Evolutionary conservation across 2,329 filamentous ascomycete genomes (phyloP).

Genomic region (Chaetomium sp.): DNA sequence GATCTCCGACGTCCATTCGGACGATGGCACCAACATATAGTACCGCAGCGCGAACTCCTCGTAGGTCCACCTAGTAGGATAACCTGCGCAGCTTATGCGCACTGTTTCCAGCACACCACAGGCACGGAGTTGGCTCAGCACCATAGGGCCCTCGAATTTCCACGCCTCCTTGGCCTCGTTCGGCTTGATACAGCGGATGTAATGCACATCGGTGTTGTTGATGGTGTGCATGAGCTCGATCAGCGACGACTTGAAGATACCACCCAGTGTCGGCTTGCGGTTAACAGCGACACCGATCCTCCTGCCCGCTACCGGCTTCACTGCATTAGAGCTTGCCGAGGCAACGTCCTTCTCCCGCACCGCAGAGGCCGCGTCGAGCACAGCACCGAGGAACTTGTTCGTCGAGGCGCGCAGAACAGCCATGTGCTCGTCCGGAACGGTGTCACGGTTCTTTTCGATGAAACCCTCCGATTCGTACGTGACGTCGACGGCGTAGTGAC

Average conservation of each 20-base stretch:
- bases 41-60: slow-evolving; percentile 96
- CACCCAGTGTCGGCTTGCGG: slow-evolving; percentile 92
- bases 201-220: slow-evolving; percentile 96
- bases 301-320: slow-evolving; percentile 72
- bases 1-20: slow-evolving; percentile 88
- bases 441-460: slow-evolving; percentile 99
- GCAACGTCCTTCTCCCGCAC: slow-evolving; percentile 84
- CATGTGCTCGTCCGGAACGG: slow-evolving; percentile 96
- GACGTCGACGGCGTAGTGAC: slow-evolving; percentile 95
- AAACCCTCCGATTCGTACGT: slow-evolving; percentile 99
- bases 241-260: slow-evolving; percentile 96
- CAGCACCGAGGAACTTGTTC: slow-evolving; percentile 77
- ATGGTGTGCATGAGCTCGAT: slow-evolving; percentile 98
- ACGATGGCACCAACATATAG: slow-evolving; percentile 93
- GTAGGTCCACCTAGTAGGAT: slow-evolving; percentile 97
- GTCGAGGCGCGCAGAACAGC: slow-evolving; percentile 78
- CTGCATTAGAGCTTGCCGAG: slow-evolving; percentile 58
- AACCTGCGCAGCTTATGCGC: slow-evolving; percentile 92
- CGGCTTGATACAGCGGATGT: slow-evolving; percentile 98
- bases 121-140: slow-evolving; percentile 90
- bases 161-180: slow-evolving; percentile 95
- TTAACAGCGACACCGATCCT: slow-evolving; percentile 89
- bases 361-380: slow-evolving; percentile 76
- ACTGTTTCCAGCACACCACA: slow-evolving; percentile 99
- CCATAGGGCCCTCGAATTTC: slow-evolving; percentile 99